These are phyloP conservation scores for Erysimum pusillum DNA, from an alignment of 441 rosid species.

Conservation along the genomic window DNA sequence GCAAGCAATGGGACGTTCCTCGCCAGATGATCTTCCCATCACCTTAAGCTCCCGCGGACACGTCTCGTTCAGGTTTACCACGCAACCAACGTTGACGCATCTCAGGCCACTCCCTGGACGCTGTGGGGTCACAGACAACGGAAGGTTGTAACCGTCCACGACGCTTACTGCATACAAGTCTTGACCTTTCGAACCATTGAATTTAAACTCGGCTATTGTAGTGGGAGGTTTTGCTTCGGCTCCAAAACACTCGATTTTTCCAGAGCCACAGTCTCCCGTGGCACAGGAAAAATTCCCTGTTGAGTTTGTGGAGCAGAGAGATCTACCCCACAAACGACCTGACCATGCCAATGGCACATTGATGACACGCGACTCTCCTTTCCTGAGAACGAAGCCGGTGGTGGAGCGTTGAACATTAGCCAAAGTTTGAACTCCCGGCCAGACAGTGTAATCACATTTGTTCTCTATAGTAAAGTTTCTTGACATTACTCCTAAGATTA, in stretches of 20 bases:
- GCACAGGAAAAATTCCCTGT: conserved; percentile 43
- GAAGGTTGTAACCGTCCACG: conserved; percentile 53
- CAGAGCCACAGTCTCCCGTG: conserved; percentile 32
- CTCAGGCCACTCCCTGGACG: conserved; percentile 10
- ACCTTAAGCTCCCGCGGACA: conserved; percentile 49
- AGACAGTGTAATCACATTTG: conserved; percentile 9
- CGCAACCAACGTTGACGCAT: conserved; percentile 35
- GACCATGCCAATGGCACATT: conserved; percentile 31
- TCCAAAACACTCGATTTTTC: conserved; percentile 43
- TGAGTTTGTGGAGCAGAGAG: conserved; percentile 40
- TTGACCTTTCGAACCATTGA: neutral
- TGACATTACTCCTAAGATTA: conserved; percentile 5
- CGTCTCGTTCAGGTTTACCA: conserved; percentile 33
- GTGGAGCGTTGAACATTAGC: neutral
- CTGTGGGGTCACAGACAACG: conserved; percentile 26
- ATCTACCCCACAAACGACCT: conserved; percentile 52
- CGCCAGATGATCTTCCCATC: conserved; percentile 4
- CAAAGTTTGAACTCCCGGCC: conserved; percentile 8
- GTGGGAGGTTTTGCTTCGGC: conserved; percentile 38
- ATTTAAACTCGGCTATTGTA: conserved; percentile 48
- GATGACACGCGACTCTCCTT: conserved; percentile 19
- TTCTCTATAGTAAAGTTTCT: conserved; percentile 29
- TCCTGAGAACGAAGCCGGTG: conserved; percentile 48
- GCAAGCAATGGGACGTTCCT: conserved; percentile 41
- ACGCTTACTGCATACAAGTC: conserved; percentile 52